phyloP scores from a whole-genome alignment of 2,329 filamentous ascomycete genomes.

The Coniochaeta sp. region DNA sequence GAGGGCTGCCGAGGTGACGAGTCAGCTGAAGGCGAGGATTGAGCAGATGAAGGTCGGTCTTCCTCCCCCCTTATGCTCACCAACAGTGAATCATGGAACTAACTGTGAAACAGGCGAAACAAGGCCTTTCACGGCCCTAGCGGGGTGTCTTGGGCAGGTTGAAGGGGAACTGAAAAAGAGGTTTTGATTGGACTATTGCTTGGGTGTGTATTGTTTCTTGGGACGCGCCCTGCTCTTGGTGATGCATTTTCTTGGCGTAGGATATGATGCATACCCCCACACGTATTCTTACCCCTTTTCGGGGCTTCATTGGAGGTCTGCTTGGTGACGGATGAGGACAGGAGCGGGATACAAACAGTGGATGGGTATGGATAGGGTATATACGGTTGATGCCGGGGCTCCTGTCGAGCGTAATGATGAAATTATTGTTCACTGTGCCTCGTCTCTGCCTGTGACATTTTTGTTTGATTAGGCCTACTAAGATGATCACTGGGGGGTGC shows the following conservation, averaged over 20 bases:
- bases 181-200: background rate
- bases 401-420: no score
- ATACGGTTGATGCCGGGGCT: no score
- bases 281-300: background rate
- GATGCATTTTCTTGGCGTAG: background rate
- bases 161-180: background rate
- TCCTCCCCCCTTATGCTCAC: no score
- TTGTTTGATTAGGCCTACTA: no score
- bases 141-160: background rate
- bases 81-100: no score
- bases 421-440: no score
- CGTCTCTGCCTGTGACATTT: no score
- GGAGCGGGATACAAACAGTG: no score
- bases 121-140: slow-evolving; percentile 2
- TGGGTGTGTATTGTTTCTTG: background rate
- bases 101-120: background rate
- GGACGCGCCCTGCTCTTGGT: background rate
- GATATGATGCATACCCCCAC: background rate
- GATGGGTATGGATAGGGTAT: no score
- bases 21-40: slow-evolving; percentile 92
- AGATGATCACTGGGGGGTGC: no score
- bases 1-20: slow-evolving; percentile 92
- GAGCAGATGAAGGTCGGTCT: slow-evolving; percentile 93
- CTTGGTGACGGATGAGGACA: no score
- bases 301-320: no score